phyloP scores from a whole-genome alignment of 768 basidiomycete genomes.

The Psilocybe sp. region DNA sequence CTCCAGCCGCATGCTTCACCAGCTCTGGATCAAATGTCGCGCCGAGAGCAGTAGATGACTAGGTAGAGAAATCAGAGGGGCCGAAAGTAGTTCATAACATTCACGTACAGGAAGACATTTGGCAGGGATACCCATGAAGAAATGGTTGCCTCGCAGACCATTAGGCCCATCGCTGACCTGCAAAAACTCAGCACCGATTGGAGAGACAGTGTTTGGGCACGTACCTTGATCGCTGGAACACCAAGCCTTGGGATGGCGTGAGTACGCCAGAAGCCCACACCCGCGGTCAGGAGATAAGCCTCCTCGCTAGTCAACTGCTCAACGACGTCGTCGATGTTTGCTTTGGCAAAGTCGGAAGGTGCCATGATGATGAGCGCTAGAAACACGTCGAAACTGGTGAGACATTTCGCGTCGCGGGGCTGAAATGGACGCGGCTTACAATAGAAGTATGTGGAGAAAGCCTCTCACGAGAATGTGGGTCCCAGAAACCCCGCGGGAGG shows the following conservation, averaged over 20 bases:
- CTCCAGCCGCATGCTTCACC: slow-evolving; percentile 57
- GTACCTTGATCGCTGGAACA: slow-evolving; percentile 68
- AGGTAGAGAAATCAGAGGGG: not conserved
- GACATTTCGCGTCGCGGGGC: too few relatives aligned
- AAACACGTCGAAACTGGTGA: too few relatives aligned
- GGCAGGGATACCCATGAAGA: slow-evolving; percentile 79
- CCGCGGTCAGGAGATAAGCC: slow-evolving; percentile 68
- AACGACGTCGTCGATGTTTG: slow-evolving; percentile 57
- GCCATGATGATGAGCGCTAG: slow-evolving; percentile 38
- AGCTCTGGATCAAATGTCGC: slow-evolving; percentile 73
- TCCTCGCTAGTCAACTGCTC: slow-evolving; percentile 72
- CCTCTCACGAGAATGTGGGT: too few relatives aligned
- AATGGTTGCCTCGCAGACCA: slow-evolving; percentile 70
- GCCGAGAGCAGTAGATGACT: slow-evolving; percentile 70
- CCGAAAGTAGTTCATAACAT: not conserved
- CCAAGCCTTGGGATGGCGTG: slow-evolving; percentile 61
- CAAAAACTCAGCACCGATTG: not conserved
- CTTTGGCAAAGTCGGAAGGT: slow-evolving; percentile 67
- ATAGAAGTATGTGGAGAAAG: too few relatives aligned
- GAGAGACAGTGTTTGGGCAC: slow-evolving; percentile 1
- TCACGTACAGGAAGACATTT: slow-evolving; percentile 68
- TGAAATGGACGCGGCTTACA: too few relatives aligned
- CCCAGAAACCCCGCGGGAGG: too few relatives aligned
- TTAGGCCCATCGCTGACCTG: slow-evolving; percentile 82
- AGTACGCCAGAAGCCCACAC: slow-evolving; percentile 79